phyloP scores from a whole-genome alignment of 2,329 filamentous ascomycete species.

The Ophiosphaerella narmari region DNA sequence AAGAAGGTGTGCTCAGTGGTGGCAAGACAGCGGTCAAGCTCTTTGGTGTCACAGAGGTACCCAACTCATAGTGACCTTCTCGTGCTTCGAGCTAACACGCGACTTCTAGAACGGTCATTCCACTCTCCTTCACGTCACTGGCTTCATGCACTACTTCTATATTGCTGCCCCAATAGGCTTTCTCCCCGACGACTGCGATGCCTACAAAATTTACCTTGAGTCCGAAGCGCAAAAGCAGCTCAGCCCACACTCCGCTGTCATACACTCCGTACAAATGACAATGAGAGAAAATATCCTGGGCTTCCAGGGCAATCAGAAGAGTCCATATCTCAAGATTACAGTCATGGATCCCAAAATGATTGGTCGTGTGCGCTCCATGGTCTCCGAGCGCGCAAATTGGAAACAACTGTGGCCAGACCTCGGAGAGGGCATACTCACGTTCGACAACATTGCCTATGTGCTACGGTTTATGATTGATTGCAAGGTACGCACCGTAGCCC shows the following conservation, averaged over 20 bases:
- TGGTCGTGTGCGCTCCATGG: constrained; percentile 71
- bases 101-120: constrained; percentile 71
- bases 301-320: constrained; percentile 91
- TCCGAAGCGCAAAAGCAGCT: constrained; percentile 64
- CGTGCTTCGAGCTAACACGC: constrained; percentile 12
- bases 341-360: constrained; percentile 89
- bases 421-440: constrained; percentile 77
- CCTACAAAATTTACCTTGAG: constrained; percentile 82
- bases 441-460: constrained; percentile 94
- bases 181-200: constrained; percentile 73
- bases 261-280: constrained; percentile 79
- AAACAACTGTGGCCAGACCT: constrained; percentile 77
- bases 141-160: constrained; percentile 96
- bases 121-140: constrained; percentile 90
- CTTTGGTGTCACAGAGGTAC: constrained; percentile 85
- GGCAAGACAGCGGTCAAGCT: constrained; percentile 82
- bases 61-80: constrained; percentile 7
- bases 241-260: constrained; percentile 67
- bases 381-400: constrained; percentile 83
- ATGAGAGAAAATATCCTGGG: constrained; percentile 91
- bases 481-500: constrained; percentile 58
- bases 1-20: constrained; percentile 82
- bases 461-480: constrained; percentile 98
- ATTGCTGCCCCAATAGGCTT: constrained; percentile 86
- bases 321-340: constrained; percentile 90